These are phyloP conservation scores for Aureobasidium sp. DNA, from an alignment of 2,329 filamentous ascomycete genomes.

Conservation along the genomic window DNA sequence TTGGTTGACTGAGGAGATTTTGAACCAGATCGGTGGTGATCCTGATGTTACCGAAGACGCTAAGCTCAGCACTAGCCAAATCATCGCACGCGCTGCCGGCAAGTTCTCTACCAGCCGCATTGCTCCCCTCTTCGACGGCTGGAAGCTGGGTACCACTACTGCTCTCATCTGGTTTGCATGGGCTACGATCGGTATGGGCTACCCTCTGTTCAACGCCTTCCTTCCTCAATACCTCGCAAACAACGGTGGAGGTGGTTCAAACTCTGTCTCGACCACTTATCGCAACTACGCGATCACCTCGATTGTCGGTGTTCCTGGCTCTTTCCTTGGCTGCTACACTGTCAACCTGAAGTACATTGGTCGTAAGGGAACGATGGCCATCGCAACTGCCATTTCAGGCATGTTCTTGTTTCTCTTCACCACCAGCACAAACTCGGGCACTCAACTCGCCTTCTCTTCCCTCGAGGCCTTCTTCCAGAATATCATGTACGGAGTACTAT, in stretches of 20 bases:
- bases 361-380: constrained; percentile 61
- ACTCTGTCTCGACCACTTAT: constrained; percentile 41
- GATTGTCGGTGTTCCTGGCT: constrained; percentile 67
- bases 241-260: constrained; percentile 38
- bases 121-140: constrained; percentile 50
- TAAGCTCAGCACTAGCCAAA: constrained; percentile 35
- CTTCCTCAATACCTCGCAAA: constrained; percentile 71
- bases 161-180: constrained; percentile 65
- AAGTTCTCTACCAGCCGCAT: constrained; percentile 62
- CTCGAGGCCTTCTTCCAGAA: constrained; percentile 62
- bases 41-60: constrained; percentile 32
- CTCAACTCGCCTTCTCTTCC: constrained; percentile 58
- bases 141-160: constrained; percentile 40
- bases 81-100: constrained; percentile 50
- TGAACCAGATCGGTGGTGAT: constrained; percentile 45
- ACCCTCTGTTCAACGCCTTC: constrained; percentile 83
- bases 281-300: constrained; percentile 77
- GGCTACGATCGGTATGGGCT: constrained; percentile 76
- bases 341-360: constrained; percentile 64
- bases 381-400: constrained; percentile 58
- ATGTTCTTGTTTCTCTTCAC: constrained; percentile 60
- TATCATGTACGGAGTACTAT: constrained; percentile 69
- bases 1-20: constrained; percentile 64
- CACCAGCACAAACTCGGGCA: constrained; percentile 46
- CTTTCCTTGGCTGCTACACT: constrained; percentile 61